Base-by-base conservation (phyloP, 345 rosid species). In the Melastoma malabathricum region DNA sequence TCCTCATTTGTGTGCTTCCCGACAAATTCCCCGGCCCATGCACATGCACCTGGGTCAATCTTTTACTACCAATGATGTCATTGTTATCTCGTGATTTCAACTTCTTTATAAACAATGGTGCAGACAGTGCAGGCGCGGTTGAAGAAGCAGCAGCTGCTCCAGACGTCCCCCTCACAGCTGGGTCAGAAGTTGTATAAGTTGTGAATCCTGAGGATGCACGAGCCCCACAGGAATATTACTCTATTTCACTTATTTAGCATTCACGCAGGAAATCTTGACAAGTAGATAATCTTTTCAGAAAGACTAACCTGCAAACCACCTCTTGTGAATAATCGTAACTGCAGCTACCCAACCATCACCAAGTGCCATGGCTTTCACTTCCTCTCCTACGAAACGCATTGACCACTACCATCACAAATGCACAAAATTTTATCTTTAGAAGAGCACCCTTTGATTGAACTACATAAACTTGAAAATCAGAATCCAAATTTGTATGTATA, bases 361-460 rank as follows among this genome's bases (percentile, higher is more conserved):
- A 45, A 84, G 76, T 23, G 95, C 84, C 13, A 92, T 95, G 53
- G 71, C 90, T 68, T 81, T 82, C 66, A 92, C 97, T 71, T 87
- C 97, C 79, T 92, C 98, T 38, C 83, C 94, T 76, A 81, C 98
- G 68, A 92, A 83, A 48, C 95, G 81, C 98, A 87, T 84, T 49
- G 94, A 87, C 98, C 97, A 92, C 98, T 87, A 34, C 41, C 41
- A 34, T 34, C 41, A 70, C n/a, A 49, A 54, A 66, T 58, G 58
- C 51, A 68, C 46, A 20, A 58, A 3, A 58, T 19, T n/a, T n/a
- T 6, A 45, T 14, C 44, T 20, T 13, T 46, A 31, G 29, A 23
- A 34, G 12, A 34, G 41, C 6, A 9, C 6, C 41, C 41, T 34
- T 34, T 34, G 41, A 34, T 34, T 9, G 41, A 34, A 34, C 41